Evolutionary conservation across 352 stramenopile genomes (phyloP), one percentile per base, ranked within the genome.

Genomic region (Phytophthora pseudosyringae): DNA sequence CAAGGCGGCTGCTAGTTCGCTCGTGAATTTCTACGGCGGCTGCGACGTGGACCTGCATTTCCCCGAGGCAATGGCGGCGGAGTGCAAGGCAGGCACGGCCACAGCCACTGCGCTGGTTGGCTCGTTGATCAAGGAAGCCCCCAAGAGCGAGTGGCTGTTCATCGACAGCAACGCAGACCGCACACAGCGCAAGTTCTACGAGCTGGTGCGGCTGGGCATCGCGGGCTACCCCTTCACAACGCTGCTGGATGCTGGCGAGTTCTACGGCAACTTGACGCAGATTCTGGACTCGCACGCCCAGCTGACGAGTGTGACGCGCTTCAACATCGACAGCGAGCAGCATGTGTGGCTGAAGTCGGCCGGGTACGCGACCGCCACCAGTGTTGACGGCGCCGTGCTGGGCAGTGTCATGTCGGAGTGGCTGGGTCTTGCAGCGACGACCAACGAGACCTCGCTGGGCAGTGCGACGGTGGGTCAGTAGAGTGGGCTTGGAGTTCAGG

Each of bases 111-210:
- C 74, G 11, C n/a, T 88, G 25, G 52, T 83, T 29, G 57, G 57
- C 41, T 32, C 66, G 0, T 46, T 88, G 33, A 64, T 86, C 21
- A 49, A 80, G 31, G 33, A 62, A 21, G 50, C 52, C 5, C 60
- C 67, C 4, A 64, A 59, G 16, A 67, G 58, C 54, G 58, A 80
- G 40, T 88, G 78, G 78, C 38, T 88, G 25, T 83, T 80, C 57
- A 72, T 82, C 39, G 64, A 84, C 53, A 83, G 76, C 44, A 84
- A 60, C 45, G 73, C 44, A 11, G 79, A 88, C 66, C 53, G 51
- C 26, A 82, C 71, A 0, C 79, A 86, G 61, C 78, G 78, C 38
- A 66, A 67, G 15, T 85, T 80, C 63, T 83, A 82, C 64, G 65
- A 81, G 52, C 35, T 83, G n/a, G 56, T 80, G 16, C 44, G 58